These are phyloP conservation scores for Botrytis tulipae DNA, from an alignment of 2,329 filamentous ascomycete species.

Conservation along the genomic window DNA sequence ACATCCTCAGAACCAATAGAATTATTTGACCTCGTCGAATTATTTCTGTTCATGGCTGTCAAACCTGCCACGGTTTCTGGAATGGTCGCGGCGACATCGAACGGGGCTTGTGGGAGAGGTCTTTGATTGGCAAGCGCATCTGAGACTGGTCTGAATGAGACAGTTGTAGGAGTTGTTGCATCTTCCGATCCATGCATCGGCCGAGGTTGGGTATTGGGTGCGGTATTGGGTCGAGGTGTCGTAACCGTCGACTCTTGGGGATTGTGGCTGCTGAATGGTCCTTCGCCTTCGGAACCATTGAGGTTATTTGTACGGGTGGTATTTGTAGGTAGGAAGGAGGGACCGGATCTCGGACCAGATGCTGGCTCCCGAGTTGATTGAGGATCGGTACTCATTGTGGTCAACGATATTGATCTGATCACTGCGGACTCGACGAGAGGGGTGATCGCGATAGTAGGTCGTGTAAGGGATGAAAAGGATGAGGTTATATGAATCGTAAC, in stretches of 20 bases:
- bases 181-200: slow-evolving; percentile 43
- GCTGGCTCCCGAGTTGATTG: slow-evolving; percentile 7
- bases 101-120: slow-evolving; percentile 56
- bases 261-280: slow-evolving; percentile 26
- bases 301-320: slow-evolving; percentile 47
- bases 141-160: slow-evolving; percentile 45
- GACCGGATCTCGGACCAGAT: slow-evolving; percentile 23
- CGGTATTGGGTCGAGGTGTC: slow-evolving; percentile 46
- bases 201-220: slow-evolving; percentile 45
- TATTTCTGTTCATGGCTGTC: slow-evolving; percentile 49
- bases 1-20: slow-evolving; percentile 67
- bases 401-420: not conserved
- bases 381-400: slow-evolving; percentile 4
- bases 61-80: slow-evolving; percentile 47
- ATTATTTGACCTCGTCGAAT: slow-evolving; percentile 60
- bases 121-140: slow-evolving; percentile 48
- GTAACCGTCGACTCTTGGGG: slow-evolving; percentile 54
- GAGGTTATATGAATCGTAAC: slow-evolving; percentile 7
- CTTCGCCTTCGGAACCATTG: slow-evolving; percentile 5
- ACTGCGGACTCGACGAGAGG: slow-evolving; percentile 6
- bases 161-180: slow-evolving; percentile 63
- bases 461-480: not conserved
- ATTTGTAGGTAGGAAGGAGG: slow-evolving; percentile 59
- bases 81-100: slow-evolving; percentile 46
- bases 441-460: not conserved